These are phyloP conservation scores for Eimeria necatrix DNA, from an alignment of 169 alveolate species.

Conservation along the genomic window DNA sequence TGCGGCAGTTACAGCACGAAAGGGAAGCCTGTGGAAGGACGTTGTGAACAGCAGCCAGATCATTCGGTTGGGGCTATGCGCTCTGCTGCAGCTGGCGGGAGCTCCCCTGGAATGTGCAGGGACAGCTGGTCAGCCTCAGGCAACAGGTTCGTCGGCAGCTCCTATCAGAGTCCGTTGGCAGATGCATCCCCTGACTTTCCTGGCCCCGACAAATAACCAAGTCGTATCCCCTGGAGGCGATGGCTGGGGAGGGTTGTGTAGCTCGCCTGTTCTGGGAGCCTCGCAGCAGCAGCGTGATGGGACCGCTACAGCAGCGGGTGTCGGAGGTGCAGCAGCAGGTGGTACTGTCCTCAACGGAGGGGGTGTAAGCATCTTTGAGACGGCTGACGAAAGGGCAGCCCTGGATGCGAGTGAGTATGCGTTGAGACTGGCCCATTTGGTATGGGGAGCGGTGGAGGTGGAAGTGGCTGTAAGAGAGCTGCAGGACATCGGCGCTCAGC, in stretches of 20 bases:
- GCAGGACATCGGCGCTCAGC: constrained; percentile 54
- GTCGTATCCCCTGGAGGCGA: not conserved
- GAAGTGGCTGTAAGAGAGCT: constrained; percentile 78
- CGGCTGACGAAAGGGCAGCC: constrained; percentile 69
- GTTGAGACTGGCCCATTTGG: constrained; percentile 38
- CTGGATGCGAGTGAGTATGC: constrained; percentile 80
- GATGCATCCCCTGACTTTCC: constrained; percentile 73
- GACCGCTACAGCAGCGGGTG: not conserved
- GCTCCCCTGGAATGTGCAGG: constrained; percentile 79
- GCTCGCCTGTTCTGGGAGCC: not conserved
- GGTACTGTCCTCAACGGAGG: not conserved
- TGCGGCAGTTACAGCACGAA: constrained; percentile 40
- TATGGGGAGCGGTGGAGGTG: constrained; percentile 72
- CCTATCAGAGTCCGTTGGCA: constrained; percentile 69
- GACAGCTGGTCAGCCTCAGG: constrained; percentile 52
- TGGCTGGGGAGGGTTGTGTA: not conserved
- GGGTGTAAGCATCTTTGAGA: constrained; percentile 11
- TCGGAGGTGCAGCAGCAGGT: not conserved
- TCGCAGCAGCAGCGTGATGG: not conserved
- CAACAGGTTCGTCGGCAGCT: not conserved
- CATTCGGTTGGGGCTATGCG: constrained; percentile 51
- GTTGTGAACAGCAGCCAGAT: constrained; percentile 69
- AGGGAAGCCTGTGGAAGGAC: constrained; percentile 74
- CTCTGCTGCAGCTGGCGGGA: constrained; percentile 70
- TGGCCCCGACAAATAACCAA: constrained; percentile 57